Evolutionary conservation across 2,329 filamentous ascomycete species (phyloP), one percentile per base, ranked within the genome.

Genomic region (Penicillium sp.): DNA sequence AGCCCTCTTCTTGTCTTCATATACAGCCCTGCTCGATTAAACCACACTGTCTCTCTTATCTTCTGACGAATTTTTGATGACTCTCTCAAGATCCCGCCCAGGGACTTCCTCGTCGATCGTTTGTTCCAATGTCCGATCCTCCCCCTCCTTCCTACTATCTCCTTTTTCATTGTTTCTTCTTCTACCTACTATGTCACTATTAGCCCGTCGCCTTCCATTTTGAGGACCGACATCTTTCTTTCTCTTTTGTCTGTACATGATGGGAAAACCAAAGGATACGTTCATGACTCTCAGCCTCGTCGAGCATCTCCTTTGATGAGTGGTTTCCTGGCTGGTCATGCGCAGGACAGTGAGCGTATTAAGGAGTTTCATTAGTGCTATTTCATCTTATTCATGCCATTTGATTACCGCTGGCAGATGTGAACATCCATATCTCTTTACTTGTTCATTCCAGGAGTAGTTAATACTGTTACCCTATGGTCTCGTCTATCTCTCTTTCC

Each of bases 201-300:
- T 49, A 55, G 40, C 54, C 49, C 56, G 45, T 38, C 54, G 46
- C 43, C 49, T 52, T 41, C 50, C n/a, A n/a, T 46, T 35, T 18
- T n/a, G 29, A 30, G 41, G 41, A 38, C 35, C 37, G 50, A 50
- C 41, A 40, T 53, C 27, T 51, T 49, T 58, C 39, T 49, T 49
- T 47, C 49, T 50, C 44, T 54, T 56, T 59, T 55, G 46, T 51
- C 53, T 64, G 64, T 61, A 63, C 58, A 64, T 66, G 56, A 53
- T 59, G 55, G 53, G 58, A 59, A 57, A 61, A 63, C 53, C 42
- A 50, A 50, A 51, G 52, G 47, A 53, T 44, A 51, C 49, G 41
- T 49, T 57, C 58, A 63, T 57, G 57, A 59, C 60, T 55, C 38
- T 39, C 13, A 43, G 45, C 38, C 42, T 19, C 33, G 33, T 47